These are phyloP conservation scores for Iodosphaeria phyllophila DNA, from an alignment of 2,329 filamentous ascomycete species.

Conservation along the genomic window DNA sequence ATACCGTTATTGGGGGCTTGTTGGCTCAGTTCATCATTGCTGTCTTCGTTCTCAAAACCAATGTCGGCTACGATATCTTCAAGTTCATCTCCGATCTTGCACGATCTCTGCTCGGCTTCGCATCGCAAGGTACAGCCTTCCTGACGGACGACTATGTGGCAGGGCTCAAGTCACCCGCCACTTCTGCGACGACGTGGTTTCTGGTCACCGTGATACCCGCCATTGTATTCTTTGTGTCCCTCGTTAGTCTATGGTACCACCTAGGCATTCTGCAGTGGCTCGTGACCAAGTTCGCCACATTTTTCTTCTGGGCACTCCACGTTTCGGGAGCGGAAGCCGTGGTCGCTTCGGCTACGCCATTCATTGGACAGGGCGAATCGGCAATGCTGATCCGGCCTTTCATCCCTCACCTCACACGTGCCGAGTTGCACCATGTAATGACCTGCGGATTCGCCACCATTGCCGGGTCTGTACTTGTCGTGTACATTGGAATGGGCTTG, in stretches of 20 bases:
- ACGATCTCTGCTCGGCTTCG: conserved; percentile 56
- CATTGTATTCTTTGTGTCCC: conserved; percentile 88
- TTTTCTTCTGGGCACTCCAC: conserved; percentile 80
- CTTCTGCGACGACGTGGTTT: conserved; percentile 42
- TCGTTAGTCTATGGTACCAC: conserved; percentile 79
- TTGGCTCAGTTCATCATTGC: conserved; percentile 75
- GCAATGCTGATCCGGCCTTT: conserved; percentile 85
- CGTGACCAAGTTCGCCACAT: conserved; percentile 66
- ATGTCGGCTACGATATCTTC: conserved; percentile 78
- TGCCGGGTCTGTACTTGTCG: conserved; percentile 69
- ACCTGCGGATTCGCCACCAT: conserved; percentile 86
- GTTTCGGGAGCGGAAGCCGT: conserved; percentile 89
- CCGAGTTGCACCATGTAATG: conserved; percentile 86
- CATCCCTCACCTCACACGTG: conserved; percentile 65
- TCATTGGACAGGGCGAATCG: conserved; percentile 87
- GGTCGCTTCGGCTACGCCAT: conserved; percentile 79
- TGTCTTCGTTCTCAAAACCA: conserved; percentile 69
- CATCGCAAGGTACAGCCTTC: conserved; percentile 54
- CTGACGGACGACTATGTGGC: conserved; percentile 33
- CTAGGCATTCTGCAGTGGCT: conserved; percentile 75
- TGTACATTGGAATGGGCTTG: conserved; percentile 69
- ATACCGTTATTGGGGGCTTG: conserved; percentile 78
- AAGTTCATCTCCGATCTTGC: conserved; percentile 67
- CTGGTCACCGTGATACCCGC: conserved; percentile 65
- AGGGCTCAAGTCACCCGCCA: no score